Evolutionary conservation across 768 basidiomycete genomes (phyloP).

Genomic region (Glaciozyma martinii): DNA sequence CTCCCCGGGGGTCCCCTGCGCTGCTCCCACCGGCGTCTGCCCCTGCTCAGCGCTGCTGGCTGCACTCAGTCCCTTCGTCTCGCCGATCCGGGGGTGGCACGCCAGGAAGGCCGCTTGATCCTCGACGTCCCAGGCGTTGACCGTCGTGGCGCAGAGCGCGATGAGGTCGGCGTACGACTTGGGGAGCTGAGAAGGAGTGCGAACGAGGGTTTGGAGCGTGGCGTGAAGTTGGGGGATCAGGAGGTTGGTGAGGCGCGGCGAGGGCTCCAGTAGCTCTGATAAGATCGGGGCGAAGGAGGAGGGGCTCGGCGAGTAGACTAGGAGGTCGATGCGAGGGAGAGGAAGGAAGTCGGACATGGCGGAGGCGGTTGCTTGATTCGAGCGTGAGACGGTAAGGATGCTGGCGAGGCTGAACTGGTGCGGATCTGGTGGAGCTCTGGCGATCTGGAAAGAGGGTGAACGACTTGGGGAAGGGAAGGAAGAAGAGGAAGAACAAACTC

Average conservation of each 20-base stretch:
- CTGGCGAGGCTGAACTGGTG: neutral
- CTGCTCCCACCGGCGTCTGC: slow-evolving; percentile 9
- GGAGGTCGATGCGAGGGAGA: slow-evolving; percentile 22
- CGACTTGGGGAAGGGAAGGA: neutral
- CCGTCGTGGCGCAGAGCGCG: slow-evolving; percentile 30
- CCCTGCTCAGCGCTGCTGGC: slow-evolving; percentile 42
- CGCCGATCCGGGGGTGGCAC: slow-evolving; percentile 44
- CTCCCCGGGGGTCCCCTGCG: slow-evolving; percentile 32
- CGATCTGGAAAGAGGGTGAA: too few species aligned
- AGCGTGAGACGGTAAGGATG: neutral
- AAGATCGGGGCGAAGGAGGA: slow-evolving; percentile 27
- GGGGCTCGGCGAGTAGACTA: slow-evolving; percentile 21
- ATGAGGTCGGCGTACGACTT: slow-evolving; percentile 32
- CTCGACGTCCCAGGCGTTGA: slow-evolving; percentile 33
- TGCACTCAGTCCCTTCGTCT: slow-evolving; percentile 33
- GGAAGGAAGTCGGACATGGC: slow-evolving; percentile 11
- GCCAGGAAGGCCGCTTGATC: slow-evolving; percentile 39
- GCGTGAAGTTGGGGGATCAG: slow-evolving; percentile 38
- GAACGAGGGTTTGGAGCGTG: slow-evolving; percentile 1
- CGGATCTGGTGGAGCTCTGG: neutral
- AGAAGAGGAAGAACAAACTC: neutral
- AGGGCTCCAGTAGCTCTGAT: slow-evolving; percentile 40
- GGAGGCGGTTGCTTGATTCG: too few species aligned
- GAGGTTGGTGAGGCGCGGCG: slow-evolving; percentile 33
- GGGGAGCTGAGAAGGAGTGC: neutral